Evolutionary conservation across 2,329 filamentous ascomycete genomes (phyloP), one percentile per base, ranked within the genome.

Genomic region (Simplicillium aogashimaense): DNA sequence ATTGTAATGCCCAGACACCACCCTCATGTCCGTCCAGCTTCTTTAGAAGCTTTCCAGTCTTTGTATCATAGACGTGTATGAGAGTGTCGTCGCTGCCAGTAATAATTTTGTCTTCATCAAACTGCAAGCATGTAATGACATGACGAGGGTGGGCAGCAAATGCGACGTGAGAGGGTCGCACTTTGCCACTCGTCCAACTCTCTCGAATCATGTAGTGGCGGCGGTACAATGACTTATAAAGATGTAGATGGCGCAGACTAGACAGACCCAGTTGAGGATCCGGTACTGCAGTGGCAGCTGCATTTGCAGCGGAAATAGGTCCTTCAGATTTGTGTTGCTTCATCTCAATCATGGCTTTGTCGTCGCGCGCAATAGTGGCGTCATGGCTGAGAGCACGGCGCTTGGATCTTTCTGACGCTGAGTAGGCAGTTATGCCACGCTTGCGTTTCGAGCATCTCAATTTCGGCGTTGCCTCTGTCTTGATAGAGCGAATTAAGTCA

Each of bases 31-130:
- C 92, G 53, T 89, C 83, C 3, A 98, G 76, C 47, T 83, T 86
- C 54, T 80, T 86, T 36, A 85, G 78, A 29, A 95, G 65, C 47
- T 83, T 83, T 43, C 92, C 92, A 1, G 89, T 95, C 64, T 92
- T 94, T 11, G 92, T 97, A 56, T 97, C 89, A 59, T 97, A 98
- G 28, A 98, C 88, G 53, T 98, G 89, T 53, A 98, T 98, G 46
- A 95, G 81, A 4, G 89, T 95, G 57, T 98, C 92, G 57, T 98
- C 92, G 55, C 90, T 97, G 18, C 92, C 92, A 2, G 92, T 98
- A 50, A 98, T 75, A 50, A 98, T 95, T 64, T 97, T 97, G 68
- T 98, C 89, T 37, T 89, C 86, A 55, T 98, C 92, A 53, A 98
- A 98, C 58, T 98, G 89, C 40, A 98, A 72, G 57, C 92, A 98